A percentile compares a stretch with the other conserved stretches of the same genome.
These are phyloP conservation scores for Zasmidium angulare DNA, from an alignment of 2,329 filamentous ascomycete species.

Conservation along the genomic window DNA sequence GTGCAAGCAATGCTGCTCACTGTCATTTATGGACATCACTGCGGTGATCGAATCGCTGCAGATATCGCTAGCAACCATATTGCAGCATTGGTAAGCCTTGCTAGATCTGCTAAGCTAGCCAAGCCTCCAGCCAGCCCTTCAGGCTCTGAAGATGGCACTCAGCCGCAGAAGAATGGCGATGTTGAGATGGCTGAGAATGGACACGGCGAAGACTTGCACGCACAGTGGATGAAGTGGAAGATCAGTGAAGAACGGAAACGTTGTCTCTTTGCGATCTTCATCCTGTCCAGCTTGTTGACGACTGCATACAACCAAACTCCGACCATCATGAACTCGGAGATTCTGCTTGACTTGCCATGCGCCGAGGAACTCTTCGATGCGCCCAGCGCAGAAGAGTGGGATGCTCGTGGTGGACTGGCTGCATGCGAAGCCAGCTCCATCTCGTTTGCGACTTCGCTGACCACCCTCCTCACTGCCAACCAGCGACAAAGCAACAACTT, in stretches of 20 bases:
- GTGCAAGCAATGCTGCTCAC: slow-evolving; percentile 97
- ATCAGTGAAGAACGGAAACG: slow-evolving; percentile 85
- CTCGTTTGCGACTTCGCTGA: slow-evolving; percentile 80
- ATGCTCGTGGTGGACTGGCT: slow-evolving; percentile 69
- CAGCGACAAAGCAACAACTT: slow-evolving; percentile 49
- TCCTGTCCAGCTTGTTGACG: slow-evolving; percentile 85
- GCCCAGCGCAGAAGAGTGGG: slow-evolving; percentile 79
- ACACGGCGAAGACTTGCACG: slow-evolving; percentile 50
- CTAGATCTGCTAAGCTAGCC: slow-evolving; percentile 79
- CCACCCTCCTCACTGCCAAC: slow-evolving; percentile 75
- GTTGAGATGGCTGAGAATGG: slow-evolving; percentile 48
- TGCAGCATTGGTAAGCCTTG: slow-evolving; percentile 84
- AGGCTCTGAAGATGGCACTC: slow-evolving; percentile 8
- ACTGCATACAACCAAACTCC: slow-evolving; percentile 92
- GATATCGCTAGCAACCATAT: slow-evolving; percentile 93
- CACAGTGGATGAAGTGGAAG: slow-evolving; percentile 91
- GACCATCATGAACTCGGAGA: slow-evolving; percentile 89
- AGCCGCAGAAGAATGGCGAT: slow-evolving; percentile 42
- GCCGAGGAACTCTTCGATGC: slow-evolving; percentile 90
- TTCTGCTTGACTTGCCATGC: slow-evolving; percentile 83
- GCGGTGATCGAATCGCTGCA: slow-evolving; percentile 83
- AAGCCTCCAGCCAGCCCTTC: slow-evolving; percentile 40
- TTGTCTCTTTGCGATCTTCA: slow-evolving; percentile 87
- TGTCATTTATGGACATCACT: slow-evolving; percentile 93
- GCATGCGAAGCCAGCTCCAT: slow-evolving; percentile 69